phyloP scores from a whole-genome alignment of 169 alveolate species.

The Eimeria praecox region DNA sequence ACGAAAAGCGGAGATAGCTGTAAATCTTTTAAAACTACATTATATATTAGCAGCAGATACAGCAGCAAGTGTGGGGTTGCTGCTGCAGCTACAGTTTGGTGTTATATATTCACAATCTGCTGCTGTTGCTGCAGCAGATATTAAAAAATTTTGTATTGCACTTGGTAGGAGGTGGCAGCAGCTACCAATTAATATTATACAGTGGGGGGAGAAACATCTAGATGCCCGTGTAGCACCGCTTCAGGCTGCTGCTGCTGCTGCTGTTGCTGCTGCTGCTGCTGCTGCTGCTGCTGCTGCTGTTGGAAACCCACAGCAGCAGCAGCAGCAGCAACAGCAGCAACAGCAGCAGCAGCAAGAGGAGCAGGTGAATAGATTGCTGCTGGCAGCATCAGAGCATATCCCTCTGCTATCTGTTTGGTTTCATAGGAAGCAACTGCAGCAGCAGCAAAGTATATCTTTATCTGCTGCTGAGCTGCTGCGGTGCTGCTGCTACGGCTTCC shows the following conservation, averaged over 20 bases:
- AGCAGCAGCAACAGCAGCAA: conserved; percentile 8
- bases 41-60: conserved; percentile 43
- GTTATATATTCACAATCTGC: not conserved
- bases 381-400: conserved; percentile 41
- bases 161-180: conserved; percentile 57
- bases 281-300: conserved; percentile 57
- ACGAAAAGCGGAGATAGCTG: conserved; percentile 11
- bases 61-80: conserved; percentile 43
- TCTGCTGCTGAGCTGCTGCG: conserved; percentile 45
- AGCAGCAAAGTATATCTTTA: not conserved
- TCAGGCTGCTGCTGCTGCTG: conserved; percentile 36
- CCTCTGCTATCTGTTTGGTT: conserved; percentile 39
- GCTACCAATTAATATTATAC: not conserved
- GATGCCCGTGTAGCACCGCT: conserved; percentile 27
- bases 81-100: conserved; percentile 51
- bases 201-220: conserved; percentile 25
- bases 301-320: not conserved
- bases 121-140: conserved; percentile 37
- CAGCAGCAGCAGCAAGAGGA: not conserved
- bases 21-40: conserved; percentile 39
- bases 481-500: conserved; percentile 63
- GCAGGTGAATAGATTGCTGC: not conserved
- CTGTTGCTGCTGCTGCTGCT: conserved; percentile 41
- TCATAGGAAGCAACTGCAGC: conserved; percentile 61
- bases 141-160: conserved; percentile 3